These are phyloP conservation scores for Dittrichia graveolens DNA, from an alignment of 129 eudicot species.

Conservation along the genomic window DNA sequence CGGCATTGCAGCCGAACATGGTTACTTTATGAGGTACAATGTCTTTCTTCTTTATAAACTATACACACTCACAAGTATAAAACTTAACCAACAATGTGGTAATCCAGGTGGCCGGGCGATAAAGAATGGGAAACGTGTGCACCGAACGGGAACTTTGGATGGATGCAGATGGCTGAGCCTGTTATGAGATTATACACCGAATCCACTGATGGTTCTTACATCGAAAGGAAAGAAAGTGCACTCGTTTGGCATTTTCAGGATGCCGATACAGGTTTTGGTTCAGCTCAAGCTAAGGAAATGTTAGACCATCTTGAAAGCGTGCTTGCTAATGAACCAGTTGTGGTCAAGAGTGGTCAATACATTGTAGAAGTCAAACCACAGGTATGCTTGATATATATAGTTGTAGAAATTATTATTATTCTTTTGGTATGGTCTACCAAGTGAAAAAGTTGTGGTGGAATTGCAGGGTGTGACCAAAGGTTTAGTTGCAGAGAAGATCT, in stretches of 20 bases:
- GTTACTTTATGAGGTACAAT: slow-evolving; percentile 55
- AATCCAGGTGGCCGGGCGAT: slow-evolving; percentile 45
- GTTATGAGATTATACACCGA: slow-evolving; percentile 59
- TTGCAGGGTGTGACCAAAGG: slow-evolving; percentile 70
- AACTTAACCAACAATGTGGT: not conserved
- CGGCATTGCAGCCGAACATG: slow-evolving; percentile 67
- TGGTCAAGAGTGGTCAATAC: slow-evolving; percentile 58
- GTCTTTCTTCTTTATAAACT: not conserved
- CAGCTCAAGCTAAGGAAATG: slow-evolving; percentile 62
- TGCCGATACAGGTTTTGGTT: slow-evolving; percentile 60
- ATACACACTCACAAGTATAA: too few species aligned
- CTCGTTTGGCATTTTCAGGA: slow-evolving; percentile 60
- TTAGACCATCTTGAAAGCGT: slow-evolving; percentile 70
- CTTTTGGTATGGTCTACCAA: too few species aligned
- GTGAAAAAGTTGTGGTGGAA: not conserved
- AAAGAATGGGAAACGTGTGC: slow-evolving; percentile 57
- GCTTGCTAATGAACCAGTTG: slow-evolving; percentile 63
- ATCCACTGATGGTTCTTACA: slow-evolving; percentile 59
- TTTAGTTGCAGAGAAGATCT: slow-evolving; percentile 57
- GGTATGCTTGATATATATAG: slow-evolving; percentile 29
- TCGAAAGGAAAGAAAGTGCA: slow-evolving; percentile 61
- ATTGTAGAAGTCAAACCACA: slow-evolving; percentile 65
- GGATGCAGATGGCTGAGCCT: slow-evolving; percentile 69
- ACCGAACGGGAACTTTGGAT: slow-evolving; percentile 43
- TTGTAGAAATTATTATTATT: too few species aligned